These are phyloP conservation scores for Clarireedia paspali DNA, from an alignment of 2,329 filamentous ascomycete species.

Conservation along the genomic window DNA sequence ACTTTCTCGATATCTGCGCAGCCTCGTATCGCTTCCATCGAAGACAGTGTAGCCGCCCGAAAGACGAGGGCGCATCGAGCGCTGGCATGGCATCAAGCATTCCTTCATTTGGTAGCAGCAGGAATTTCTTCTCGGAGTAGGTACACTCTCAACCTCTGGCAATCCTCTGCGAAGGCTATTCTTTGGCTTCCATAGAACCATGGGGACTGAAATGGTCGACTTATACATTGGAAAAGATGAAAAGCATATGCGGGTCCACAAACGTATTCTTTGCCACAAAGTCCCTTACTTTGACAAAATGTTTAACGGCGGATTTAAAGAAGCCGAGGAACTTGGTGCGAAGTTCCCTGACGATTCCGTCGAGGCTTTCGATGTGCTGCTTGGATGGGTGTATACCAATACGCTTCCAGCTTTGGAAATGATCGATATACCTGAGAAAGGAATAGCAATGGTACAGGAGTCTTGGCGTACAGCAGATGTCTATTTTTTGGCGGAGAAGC, in stretches of 20 bases:
- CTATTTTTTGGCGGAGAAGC: background rate
- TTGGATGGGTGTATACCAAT: conserved; percentile 2
- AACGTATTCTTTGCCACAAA: conserved; percentile 9
- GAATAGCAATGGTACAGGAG: background rate
- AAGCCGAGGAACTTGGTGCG: conserved; percentile 3
- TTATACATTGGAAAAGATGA: background rate
- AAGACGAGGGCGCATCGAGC: no score
- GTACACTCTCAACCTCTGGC: no score
- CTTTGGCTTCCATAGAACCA: background rate
- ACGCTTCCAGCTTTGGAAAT: background rate
- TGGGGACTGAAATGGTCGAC: background rate
- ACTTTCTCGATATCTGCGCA: no score
- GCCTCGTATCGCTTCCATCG: no score
- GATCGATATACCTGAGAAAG: background rate
- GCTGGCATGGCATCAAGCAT: no score
- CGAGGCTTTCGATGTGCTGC: background rate
- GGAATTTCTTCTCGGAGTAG: no score
- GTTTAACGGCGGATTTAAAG: conserved; percentile 8
- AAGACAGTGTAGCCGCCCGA: no score
- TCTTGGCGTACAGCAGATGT: background rate
- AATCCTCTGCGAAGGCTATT: no score
- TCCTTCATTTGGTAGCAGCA: no score
- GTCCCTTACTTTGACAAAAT: conserved; percentile 9
- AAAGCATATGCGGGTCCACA: conserved; percentile 2
- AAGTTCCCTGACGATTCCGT: conserved; percentile 11